phyloP scores from a whole-genome alignment of 768 basidiomycete species.

The Kwoniella shandongensis region DNA sequence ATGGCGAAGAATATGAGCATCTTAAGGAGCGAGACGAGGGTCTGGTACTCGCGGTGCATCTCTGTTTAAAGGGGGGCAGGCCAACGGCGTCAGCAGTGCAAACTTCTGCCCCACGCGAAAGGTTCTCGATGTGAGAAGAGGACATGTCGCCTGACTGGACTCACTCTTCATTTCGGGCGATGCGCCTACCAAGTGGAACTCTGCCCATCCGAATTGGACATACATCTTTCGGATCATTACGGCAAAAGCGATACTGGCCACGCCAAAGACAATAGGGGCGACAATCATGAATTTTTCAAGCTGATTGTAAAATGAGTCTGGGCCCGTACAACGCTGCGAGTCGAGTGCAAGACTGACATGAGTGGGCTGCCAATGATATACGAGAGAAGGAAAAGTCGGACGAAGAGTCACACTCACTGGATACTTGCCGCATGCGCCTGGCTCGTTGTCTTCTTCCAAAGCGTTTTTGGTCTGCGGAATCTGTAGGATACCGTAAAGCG shows the following conservation, averaged over 20 bases:
- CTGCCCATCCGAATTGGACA: conserved; percentile 39
- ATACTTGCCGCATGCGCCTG: conserved; percentile 29
- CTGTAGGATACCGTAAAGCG: conserved; percentile 38
- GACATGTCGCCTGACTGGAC: too few relatives aligned
- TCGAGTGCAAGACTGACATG: too few relatives aligned
- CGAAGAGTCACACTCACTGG: conserved; percentile 9
- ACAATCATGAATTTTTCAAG: conserved; percentile 36
- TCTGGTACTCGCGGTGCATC: conserved; percentile 41
- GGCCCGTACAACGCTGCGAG: conserved; percentile 32
- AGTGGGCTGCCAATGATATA: background rate
- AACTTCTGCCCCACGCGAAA: too few relatives aligned
- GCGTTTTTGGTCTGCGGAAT: conserved; percentile 40
- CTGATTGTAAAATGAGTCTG: conserved; percentile 27
- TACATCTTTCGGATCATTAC: conserved; percentile 21
- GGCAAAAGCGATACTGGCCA: conserved; percentile 28
- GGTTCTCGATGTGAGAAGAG: too few relatives aligned
- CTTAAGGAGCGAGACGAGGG: conserved; percentile 37
- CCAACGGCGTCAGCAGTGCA: background rate
- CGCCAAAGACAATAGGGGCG: conserved; percentile 36
- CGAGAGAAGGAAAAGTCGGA: background rate
- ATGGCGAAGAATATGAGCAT: conserved; percentile 38
- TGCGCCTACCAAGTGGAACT: conserved; percentile 42
- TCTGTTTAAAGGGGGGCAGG: conserved; percentile 14
- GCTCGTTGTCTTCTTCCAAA: conserved; percentile 15
- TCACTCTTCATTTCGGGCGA: conserved; percentile 37